A percentile compares a stretch with the other conserved stretches of the same genome.
Evolutionary conservation across 2,329 filamentous ascomycete species (phyloP).

Genomic region (Aspergillus novofumigatus): DNA sequence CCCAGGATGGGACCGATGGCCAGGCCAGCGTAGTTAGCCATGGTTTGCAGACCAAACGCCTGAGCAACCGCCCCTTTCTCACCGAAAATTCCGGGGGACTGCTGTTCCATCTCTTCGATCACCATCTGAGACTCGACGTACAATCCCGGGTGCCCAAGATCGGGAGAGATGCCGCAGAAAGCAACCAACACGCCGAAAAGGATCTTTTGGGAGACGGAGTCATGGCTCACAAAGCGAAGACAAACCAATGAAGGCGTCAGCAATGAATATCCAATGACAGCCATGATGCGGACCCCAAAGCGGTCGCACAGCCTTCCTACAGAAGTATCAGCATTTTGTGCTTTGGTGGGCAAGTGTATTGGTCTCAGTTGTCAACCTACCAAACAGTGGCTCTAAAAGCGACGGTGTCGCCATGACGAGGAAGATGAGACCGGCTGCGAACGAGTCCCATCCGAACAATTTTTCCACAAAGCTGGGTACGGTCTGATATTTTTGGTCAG

Average conservation of each 20-base stretch:
- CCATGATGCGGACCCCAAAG: constrained; percentile 59
- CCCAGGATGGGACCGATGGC: constrained; percentile 56
- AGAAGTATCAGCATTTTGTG: constrained; percentile 16
- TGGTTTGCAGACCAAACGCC: constrained; percentile 58
- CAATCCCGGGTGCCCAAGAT: constrained; percentile 57
- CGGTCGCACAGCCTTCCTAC: constrained; percentile 48
- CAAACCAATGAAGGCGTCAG: constrained; percentile 58
- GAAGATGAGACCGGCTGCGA: constrained; percentile 54
- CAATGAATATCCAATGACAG: constrained; percentile 51
- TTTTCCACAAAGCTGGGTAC: constrained; percentile 52
- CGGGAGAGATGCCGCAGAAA: constrained; percentile 54
- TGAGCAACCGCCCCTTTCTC: constrained; percentile 53
- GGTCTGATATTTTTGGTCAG: constrained; percentile 16
- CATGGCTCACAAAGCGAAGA: constrained; percentile 56
- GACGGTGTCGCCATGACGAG: constrained; percentile 56
- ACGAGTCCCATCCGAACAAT: constrained; percentile 52
- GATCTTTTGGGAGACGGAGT: constrained; percentile 58
- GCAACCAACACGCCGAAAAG: constrained; percentile 60
- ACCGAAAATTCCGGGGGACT: constrained; percentile 65
- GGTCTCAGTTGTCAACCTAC: constrained; percentile 1
- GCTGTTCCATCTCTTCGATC: constrained; percentile 53
- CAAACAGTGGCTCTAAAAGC: constrained; percentile 56
- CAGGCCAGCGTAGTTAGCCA: constrained; percentile 57
- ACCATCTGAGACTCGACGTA: constrained; percentile 64
- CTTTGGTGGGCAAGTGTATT: background rate